phyloP scores from a whole-genome alignment of 805 yeast species.

The Pichia occidentalis region DNA sequence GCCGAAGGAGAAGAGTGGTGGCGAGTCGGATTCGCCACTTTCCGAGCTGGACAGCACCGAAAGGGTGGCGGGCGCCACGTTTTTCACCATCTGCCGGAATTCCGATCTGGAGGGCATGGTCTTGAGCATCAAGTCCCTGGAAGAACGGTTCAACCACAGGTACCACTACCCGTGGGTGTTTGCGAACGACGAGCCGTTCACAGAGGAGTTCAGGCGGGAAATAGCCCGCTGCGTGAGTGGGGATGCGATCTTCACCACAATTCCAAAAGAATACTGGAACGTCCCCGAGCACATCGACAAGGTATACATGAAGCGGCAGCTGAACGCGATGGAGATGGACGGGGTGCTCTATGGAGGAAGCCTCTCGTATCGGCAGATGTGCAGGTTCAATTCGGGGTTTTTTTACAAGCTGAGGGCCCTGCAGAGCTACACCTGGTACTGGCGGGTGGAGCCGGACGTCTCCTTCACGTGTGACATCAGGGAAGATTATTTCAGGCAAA shows the following conservation, averaged over 20 bases:
- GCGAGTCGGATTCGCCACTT: too few species aligned
- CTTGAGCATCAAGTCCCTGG: conserved; percentile 31
- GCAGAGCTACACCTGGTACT: conserved; percentile 44
- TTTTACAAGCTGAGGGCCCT: conserved; percentile 43
- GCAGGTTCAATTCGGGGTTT: conserved; percentile 43
- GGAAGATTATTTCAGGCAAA: conserved; percentile 40
- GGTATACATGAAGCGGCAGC: conserved; percentile 25
- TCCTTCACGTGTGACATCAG: conserved; percentile 44
- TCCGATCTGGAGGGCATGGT: conserved; percentile 32
- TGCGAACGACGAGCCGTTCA: conserved; percentile 41
- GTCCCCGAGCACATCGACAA: conserved; percentile 39
- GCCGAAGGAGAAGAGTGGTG: too few species aligned
- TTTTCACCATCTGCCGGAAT: conserved; percentile 42
- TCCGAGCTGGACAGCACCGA: too few species aligned
- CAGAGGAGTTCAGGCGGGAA: conserved; percentile 31
- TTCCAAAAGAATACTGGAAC: conserved; percentile 43
- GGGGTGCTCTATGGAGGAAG: conserved; percentile 51
- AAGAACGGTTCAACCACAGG: conserved; percentile 33
- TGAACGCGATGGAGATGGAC: conserved; percentile 24
- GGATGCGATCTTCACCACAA: conserved; percentile 33
- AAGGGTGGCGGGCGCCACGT: conserved; percentile 58
- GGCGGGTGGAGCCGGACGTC: conserved; percentile 54
- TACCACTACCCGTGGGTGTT: conserved; percentile 40
- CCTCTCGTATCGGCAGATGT: conserved; percentile 67
- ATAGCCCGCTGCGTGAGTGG: conserved; percentile 35